Conservation (phyloP, 257 asterid species). For the Solanum ahanhuiri region DNA sequence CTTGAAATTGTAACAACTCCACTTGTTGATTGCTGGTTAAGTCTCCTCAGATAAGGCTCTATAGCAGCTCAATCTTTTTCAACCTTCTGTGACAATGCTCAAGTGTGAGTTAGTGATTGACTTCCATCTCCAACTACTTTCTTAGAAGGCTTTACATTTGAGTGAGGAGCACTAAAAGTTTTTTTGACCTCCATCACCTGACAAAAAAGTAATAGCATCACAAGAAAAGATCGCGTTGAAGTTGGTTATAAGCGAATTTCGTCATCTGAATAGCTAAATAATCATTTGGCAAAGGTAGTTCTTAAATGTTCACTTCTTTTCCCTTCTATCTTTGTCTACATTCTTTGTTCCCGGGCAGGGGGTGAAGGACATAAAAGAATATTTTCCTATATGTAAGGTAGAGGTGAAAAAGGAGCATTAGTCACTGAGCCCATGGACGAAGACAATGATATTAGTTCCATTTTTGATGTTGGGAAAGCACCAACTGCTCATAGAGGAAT, state of each 20-base stretch:
- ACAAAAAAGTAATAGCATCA: conserved; percentile 5
- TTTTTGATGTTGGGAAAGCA: neutral
- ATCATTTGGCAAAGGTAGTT: neutral
- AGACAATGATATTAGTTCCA: neutral
- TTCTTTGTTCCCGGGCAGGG: neutral
- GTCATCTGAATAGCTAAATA: neutral
- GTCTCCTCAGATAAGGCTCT: no score
- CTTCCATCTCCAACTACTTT: neutral
- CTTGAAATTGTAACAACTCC: no score
- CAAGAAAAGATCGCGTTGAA: neutral
- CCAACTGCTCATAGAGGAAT: neutral
- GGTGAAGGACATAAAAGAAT: no score
- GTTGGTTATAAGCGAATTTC: neutral
- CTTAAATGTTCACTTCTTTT: neutral
- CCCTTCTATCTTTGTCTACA: neutral
- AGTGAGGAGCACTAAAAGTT: conserved; percentile 18
- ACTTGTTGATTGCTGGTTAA: no score
- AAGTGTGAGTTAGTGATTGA: no score
- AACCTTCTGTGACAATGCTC: no score
- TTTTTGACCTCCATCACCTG: conserved; percentile 23
- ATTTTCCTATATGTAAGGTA: no score
- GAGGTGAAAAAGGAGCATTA: neutral
- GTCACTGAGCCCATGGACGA: neutral
- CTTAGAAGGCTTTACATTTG: conserved; percentile 18
- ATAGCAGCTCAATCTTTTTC: no score